phyloP scores from a whole-genome alignment of 805 yeast genomes.

The Allodekkera sacchari region DNA sequence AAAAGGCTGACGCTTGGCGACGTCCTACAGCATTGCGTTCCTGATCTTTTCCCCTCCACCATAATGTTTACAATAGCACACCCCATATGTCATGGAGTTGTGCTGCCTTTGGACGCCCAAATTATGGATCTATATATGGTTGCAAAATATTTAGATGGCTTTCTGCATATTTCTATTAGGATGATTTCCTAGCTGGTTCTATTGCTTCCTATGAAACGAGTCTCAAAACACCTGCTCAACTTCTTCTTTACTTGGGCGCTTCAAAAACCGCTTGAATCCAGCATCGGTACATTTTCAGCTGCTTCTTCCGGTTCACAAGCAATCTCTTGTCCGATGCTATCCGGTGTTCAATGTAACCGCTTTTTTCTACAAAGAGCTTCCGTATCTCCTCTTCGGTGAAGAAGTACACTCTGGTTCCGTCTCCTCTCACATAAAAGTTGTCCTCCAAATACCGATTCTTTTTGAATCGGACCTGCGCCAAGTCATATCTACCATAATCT shows the following conservation, averaged over 20 bases:
- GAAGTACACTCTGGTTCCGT: conserved; percentile 95
- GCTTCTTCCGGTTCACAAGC: conserved; percentile 85
- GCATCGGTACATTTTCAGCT: conserved; percentile 89
- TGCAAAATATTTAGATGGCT: conserved; percentile 53
- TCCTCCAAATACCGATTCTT: conserved; percentile 81
- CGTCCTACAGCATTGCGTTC: conserved; percentile 31
- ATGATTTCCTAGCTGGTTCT: conserved; percentile 20
- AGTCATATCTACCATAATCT: conserved; percentile 92
- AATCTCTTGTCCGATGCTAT: conserved; percentile 88
- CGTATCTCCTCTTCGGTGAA: conserved; percentile 90
- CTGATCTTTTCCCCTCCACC: conserved; percentile 38
- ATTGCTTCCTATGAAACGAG: too few species aligned
- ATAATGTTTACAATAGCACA: conserved; percentile 28
- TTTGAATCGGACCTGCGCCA: conserved; percentile 92
- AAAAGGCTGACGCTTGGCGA: conserved; percentile 28
- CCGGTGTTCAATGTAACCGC: conserved; percentile 54
- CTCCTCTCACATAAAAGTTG: conserved; percentile 93
- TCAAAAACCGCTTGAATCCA: conserved; percentile 93
- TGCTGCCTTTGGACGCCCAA: conserved; percentile 35
- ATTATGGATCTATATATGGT: conserved; percentile 37
- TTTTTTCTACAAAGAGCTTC: conserved; percentile 52
- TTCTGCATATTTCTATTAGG: conserved; percentile 46
- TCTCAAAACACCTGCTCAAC: background rate
- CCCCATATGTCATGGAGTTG: conserved; percentile 50
- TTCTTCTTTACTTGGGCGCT: conserved; percentile 11